Evolutionary conservation across 1,284 basidiomycete species (phyloP), one percentile per base, ranked within the genome.

Genomic region (Boletus sp.): DNA sequence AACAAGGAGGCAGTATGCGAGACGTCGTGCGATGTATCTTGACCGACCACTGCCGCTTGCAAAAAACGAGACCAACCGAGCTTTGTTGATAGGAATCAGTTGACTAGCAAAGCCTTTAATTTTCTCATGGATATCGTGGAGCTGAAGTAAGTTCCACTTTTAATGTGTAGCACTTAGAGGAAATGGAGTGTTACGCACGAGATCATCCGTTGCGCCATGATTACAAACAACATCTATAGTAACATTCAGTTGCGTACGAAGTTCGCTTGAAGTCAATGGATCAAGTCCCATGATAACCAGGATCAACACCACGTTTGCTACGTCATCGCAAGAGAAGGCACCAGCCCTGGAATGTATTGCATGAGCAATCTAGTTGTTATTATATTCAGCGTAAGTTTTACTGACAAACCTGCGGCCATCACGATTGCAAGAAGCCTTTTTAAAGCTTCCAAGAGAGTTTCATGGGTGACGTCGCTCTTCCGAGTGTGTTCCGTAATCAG

Each of bases 221-320:
- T 56, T 62, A 49, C 76, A 79, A 34, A 82, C 52, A 20, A 58
- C 52, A 44, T 82, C 71, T 25, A 84, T 59, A 1, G 73, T 69
- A 6, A 66, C 51, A 41, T 69, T 70, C 39, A 84, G 62, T 14
- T 77, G 76, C 29, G 62, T 65, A 39, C 65, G 67, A 9, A 81
- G 64, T 12, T 76, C 72, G 2, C 62, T 55, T 2, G 72, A 64
- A 16, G 74, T 74, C 7, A 69, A 61, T 0, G 70, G 62, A 56
- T 88, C 85, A 52, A 84, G 72, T 3, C 71, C 80, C 19, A 88
- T 61, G 4, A 83, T 63, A 6, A 81, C 51, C 38, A 88, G 56
- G 1, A 70, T 61, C 37, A 80, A 54, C 7, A 82, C 56, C n/a
- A 80, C 59, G 46, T 78, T 71, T 3, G 77, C 70, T 3, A 77